Evolutionary conservation across 345 rosid species (phyloP).

Genomic region (Linum lewisii): DNA sequence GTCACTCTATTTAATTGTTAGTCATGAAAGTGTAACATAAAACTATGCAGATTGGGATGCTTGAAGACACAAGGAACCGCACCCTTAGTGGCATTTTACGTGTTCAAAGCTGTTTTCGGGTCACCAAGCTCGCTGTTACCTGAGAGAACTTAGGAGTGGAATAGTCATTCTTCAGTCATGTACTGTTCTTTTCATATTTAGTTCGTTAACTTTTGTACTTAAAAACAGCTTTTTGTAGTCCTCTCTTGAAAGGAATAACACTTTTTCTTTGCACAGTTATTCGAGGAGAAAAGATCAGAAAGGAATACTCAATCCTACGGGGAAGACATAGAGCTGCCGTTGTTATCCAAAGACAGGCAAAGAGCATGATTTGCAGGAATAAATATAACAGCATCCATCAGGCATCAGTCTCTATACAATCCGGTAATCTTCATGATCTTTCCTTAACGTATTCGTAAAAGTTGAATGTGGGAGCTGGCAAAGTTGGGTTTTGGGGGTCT

Average conservation of each 20-base stretch:
- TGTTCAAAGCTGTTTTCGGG: conserved; percentile 93
- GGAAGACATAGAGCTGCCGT: conserved; percentile 81
- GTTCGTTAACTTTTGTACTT: not conserved
- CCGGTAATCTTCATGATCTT: conserved; percentile 40
- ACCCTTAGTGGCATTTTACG: conserved; percentile 94
- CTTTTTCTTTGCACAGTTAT: conserved; percentile 43
- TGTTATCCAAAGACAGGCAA: conserved; percentile 58
- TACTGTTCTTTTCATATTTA: conserved; percentile 21
- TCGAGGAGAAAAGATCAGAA: conserved; percentile 65
- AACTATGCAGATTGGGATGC: conserved; percentile 75
- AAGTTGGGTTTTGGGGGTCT: no score
- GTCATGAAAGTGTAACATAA: no score
- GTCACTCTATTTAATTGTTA: no score
- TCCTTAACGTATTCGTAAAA: not conserved
- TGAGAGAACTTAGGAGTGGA: conserved; percentile 58
- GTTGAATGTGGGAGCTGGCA: no score
- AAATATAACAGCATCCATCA: conserved; percentile 34
- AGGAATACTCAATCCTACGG: conserved; percentile 49
- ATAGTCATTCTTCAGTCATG: conserved; percentile 74
- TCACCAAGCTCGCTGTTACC: conserved; percentile 59
- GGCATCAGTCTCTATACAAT: conserved; percentile 61
- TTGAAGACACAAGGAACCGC: conserved; percentile 91
- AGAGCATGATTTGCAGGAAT: conserved; percentile 37
- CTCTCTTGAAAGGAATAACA: not conserved
- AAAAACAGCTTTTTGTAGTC: not conserved